Conservation (phyloP, 495 filamentous ascomycete genomes). For the Talaromyces proteolyticus region DNA sequence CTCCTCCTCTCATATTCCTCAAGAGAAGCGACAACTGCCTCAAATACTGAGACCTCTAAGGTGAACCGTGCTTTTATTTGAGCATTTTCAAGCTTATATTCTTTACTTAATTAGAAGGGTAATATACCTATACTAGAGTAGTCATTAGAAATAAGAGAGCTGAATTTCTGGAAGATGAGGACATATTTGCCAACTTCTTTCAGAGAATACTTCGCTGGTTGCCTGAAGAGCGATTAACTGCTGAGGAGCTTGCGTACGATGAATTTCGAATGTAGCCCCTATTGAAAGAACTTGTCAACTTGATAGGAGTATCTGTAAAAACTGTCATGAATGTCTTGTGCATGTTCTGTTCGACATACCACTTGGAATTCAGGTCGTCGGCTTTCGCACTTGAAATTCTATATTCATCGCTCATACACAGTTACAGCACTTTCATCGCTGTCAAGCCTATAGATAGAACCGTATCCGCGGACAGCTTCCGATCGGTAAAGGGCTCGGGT, state of each 20-base stretch:
- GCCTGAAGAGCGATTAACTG: conserved; percentile 27
- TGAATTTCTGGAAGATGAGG: conserved; percentile 16
- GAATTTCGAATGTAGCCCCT: conserved; percentile 15
- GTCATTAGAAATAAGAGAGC: conserved; percentile 13
- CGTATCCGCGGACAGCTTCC: no score
- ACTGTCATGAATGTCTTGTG: no score
- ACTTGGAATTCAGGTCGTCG: no score
- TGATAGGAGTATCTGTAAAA: no score
- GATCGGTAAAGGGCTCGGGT: no score
- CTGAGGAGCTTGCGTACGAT: conserved; percentile 23
- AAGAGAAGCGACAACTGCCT: background rate
- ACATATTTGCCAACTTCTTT: conserved; percentile 22
- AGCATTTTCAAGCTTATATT: background rate
- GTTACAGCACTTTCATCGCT: no score
- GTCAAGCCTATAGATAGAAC: no score
- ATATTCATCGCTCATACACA: no score
- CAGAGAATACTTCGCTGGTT: conserved; percentile 26
- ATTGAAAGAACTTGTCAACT: no score
- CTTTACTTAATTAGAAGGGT: conserved; percentile 14
- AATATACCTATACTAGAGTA: conserved; percentile 15
- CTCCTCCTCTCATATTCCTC: background rate
- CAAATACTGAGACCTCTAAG: background rate
- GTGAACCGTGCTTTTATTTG: background rate
- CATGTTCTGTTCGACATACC: no score
- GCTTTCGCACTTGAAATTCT: no score